Conservation (phyloP, 805 yeast species). For the Saccharomycopsis fibuligera region DNA sequence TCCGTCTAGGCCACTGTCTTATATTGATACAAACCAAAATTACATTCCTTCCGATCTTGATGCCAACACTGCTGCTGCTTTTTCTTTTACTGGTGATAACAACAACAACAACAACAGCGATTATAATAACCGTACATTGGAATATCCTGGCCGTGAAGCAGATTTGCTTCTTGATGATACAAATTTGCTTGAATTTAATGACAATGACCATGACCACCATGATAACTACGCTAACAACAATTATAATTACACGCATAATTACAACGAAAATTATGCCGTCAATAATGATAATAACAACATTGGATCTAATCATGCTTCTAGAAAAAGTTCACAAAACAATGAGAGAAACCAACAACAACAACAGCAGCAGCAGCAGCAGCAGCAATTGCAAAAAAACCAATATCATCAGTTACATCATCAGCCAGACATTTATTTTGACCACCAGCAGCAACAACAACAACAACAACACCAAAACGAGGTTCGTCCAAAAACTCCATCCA, state of each 20-base stretch:
- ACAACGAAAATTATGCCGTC: too few species aligned
- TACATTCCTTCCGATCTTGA: background rate
- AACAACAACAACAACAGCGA: background rate
- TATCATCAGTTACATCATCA: background rate
- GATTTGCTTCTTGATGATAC: background rate
- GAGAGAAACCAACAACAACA: background rate
- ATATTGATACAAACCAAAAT: background rate
- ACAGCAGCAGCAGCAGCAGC: background rate
- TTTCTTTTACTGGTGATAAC: constrained; percentile 2
- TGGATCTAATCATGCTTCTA: too few species aligned
- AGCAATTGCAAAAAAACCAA: background rate
- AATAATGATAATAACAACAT: too few species aligned
- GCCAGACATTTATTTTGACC: background rate
- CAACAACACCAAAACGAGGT: background rate
- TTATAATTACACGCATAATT: too few species aligned
- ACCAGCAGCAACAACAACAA: background rate
- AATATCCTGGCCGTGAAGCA: too few species aligned
- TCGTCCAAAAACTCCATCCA: background rate
- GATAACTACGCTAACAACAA: too few species aligned
- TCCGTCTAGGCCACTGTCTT: constrained; percentile 5
- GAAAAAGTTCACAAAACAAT: too few species aligned
- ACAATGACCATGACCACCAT: too few species aligned
- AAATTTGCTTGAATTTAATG: constrained; percentile 9
- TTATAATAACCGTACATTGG: background rate
- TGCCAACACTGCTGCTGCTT: background rate